Evolutionary conservation across 108 stramenopile genomes (phyloP).

Genomic region (Fragilariopsis cylindrus): DNA sequence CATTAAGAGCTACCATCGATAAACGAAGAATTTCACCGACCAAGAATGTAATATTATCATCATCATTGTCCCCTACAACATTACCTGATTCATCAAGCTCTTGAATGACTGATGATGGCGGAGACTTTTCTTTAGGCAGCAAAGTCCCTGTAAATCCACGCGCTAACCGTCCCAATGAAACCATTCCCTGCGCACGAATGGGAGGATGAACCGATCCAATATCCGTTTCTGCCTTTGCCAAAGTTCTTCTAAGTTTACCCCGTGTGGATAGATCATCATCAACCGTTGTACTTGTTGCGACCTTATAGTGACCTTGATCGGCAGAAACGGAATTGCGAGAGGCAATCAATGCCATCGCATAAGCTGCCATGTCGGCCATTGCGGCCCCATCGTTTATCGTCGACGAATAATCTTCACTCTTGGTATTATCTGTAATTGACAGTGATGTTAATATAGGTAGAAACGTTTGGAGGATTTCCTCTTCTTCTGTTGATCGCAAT

Average conservation of each 20-base stretch:
- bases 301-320: not conserved
- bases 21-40: constrained; percentile 36
- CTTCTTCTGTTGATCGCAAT: constrained; percentile 54
- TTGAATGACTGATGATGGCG: not conserved
- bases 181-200: constrained; percentile 76
- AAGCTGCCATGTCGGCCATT: constrained; percentile 80
- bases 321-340: constrained; percentile 32
- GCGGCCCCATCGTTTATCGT: constrained; percentile 19
- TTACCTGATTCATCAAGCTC: constrained; percentile 14
- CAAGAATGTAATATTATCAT: not conserved
- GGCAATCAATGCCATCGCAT: constrained; percentile 73
- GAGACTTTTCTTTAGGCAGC: not conserved
- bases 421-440: constrained; percentile 11
- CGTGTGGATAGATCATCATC: not conserved
- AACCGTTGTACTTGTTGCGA: not conserved
- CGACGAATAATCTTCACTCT: not conserved
- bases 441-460: constrained; percentile 47
- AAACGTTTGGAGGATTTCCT: constrained; percentile 46
- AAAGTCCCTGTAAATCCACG: constrained; percentile 39
- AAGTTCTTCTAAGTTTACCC: constrained; percentile 12
- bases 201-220: constrained; percentile 70
- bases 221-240: constrained; percentile 54
- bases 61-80: not conserved
- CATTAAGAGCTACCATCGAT: constrained; percentile 58
- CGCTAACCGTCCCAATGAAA: constrained; percentile 64